Evolutionary conservation across 2,329 filamentous ascomycete species (phyloP).

Genomic region (Bimuria novae-zelandiae): DNA sequence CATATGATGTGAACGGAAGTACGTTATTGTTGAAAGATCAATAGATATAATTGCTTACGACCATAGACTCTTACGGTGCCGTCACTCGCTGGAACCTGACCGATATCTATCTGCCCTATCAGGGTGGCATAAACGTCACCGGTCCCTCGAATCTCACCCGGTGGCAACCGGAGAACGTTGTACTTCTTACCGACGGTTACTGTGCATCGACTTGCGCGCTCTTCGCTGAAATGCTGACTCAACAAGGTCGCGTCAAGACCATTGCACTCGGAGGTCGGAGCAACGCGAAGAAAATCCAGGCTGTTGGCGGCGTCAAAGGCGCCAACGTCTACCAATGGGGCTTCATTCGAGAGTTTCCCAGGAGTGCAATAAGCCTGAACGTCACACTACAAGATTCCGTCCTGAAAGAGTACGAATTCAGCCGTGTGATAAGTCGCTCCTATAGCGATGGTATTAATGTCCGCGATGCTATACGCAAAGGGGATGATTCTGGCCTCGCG

Average conservation of each 20-base stretch:
- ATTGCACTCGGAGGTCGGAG: conserved; percentile 57
- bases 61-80: conserved; percentile 49
- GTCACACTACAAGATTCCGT: conserved; percentile 31
- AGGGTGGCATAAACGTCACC: conserved; percentile 44
- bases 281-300: conserved; percentile 56
- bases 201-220: conserved; percentile 64
- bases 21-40: neutral
- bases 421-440: conserved; percentile 27
- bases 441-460: conserved; percentile 35
- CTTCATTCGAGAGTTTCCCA: conserved; percentile 36
- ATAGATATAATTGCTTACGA: conserved; percentile 16
- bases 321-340: conserved; percentile 43
- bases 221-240: conserved; percentile 60
- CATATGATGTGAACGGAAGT: conserved; percentile 35
- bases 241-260: conserved; percentile 59
- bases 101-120: conserved; percentile 33
- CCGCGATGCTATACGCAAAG: conserved; percentile 39
- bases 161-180: conserved; percentile 52
- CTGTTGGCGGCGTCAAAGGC: conserved; percentile 60
- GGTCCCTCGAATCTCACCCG: conserved; percentile 39
- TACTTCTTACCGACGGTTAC: conserved; percentile 62
- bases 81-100: conserved; percentile 43
- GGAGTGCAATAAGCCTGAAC: conserved; percentile 25
- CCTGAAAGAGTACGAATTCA: conserved; percentile 32
- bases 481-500: conserved; percentile 39